Conservation (phyloP, 257 asterid species). For the Mitragyna speciosa region DNA sequence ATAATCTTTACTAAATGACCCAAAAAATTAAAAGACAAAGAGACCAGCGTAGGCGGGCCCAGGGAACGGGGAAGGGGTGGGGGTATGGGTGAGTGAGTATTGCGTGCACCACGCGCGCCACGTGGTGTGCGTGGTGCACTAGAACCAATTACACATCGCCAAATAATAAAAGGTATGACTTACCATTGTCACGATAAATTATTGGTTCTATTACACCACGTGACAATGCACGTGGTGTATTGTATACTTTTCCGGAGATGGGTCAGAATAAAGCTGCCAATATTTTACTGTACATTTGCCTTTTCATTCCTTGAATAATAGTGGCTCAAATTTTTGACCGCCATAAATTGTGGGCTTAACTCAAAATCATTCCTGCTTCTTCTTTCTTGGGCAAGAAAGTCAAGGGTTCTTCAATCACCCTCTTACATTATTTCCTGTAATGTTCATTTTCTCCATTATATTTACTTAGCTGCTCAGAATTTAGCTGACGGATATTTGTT, state of each 20-base stretch:
- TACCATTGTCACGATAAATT: too few species aligned
- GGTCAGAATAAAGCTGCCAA: conserved; percentile 31
- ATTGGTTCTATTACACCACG: too few species aligned
- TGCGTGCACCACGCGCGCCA: too few species aligned
- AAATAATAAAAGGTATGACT: too few species aligned
- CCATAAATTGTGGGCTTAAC: conserved; percentile 51
- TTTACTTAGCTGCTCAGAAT: neutral
- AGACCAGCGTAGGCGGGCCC: too few species aligned
- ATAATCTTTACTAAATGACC: conserved; percentile 31
- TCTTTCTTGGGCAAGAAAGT: conserved; percentile 58
- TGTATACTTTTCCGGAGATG: too few species aligned
- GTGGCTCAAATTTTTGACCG: conserved; percentile 48
- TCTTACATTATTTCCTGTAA: conserved; percentile 27
- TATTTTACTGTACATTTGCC: conserved; percentile 25
- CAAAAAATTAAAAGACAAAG: conserved; percentile 26
- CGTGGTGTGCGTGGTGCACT: too few species aligned
- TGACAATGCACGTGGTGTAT: too few species aligned
- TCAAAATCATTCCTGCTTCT: conserved; percentile 55
- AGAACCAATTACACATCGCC: too few species aligned
- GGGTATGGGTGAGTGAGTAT: too few species aligned
- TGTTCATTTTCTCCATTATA: conserved; percentile 17
- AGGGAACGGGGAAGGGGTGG: too few species aligned
- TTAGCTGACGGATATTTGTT: neutral
- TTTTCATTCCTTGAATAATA: conserved; percentile 26
- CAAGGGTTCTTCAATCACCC: conserved; percentile 39